A percentile compares a stretch with the other conserved stretches of the same genome.
Evolutionary conservation across 169 alveolate genomes (phyloP).

Genomic region (Theileria sp.): DNA sequence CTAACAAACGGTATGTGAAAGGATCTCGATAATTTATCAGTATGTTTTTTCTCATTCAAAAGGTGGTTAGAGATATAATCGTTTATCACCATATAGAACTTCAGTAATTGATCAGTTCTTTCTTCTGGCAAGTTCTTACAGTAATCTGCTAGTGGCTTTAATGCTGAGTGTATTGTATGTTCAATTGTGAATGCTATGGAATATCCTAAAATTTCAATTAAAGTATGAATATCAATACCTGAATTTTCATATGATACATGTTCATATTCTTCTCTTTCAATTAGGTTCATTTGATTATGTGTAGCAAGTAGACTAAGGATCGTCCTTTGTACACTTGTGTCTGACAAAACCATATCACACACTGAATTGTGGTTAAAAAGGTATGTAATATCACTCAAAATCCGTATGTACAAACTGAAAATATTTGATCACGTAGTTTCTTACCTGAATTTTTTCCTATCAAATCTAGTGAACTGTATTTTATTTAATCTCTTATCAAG

Average conservation of each 20-base stretch:
- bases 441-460: slow-evolving; percentile 38
- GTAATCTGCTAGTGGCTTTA: slow-evolving; percentile 40
- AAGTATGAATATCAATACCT: slow-evolving; percentile 2
- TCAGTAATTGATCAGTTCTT: background rate
- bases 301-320: slow-evolving; percentile 28
- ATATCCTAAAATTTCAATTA: slow-evolving; percentile 23
- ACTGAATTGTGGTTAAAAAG: slow-evolving; percentile 50
- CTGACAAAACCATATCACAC: slow-evolving; percentile 2
- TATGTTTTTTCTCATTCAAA: background rate
- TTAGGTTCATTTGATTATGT: slow-evolving; percentile 41
- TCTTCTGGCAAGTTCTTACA: slow-evolving; percentile 5
- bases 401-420: slow-evolving; percentile 29
- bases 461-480: slow-evolving; percentile 36
- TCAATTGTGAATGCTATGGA: slow-evolving; percentile 48
- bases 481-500: slow-evolving; percentile 19
- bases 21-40: slow-evolving; percentile 16
- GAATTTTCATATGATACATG: slow-evolving; percentile 44
- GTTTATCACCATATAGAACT: slow-evolving; percentile 26
- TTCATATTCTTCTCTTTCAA: slow-evolving; percentile 4
- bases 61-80: slow-evolving; percentile 9
- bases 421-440: background rate
- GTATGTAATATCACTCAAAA: slow-evolving; percentile 45
- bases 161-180: slow-evolving; percentile 35
- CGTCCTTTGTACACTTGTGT: slow-evolving; percentile 15
- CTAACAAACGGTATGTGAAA: slow-evolving; percentile 62